Evolutionary conservation across 805 yeast species (phyloP), one percentile per base, ranked within the genome.

Genomic region (Candida jianshihensis): DNA sequence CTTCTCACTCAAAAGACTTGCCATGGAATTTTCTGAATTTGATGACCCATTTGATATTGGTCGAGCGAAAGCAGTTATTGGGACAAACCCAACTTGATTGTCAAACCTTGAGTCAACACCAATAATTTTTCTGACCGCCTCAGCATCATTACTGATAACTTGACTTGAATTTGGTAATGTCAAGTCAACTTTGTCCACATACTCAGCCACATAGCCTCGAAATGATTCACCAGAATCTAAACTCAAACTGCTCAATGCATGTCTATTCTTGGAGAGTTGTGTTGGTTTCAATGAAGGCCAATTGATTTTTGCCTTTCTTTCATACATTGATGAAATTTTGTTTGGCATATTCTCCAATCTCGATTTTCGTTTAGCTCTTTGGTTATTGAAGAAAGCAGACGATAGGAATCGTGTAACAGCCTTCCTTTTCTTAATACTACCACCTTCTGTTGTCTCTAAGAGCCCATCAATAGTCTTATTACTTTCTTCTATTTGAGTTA

Each of bases 151-250:
- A 4, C 41, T 30, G 1, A 30, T 5, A 9, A 34, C 14, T 20
- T 40, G 42, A 11, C 31, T 25, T 3, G 39, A 29, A 1, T 25
- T 34, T 3, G 47, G 46, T 5, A 43, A 11, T 14, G 28, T 25
- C 18, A 46, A 39, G 12, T 43, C 52, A 12, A 28, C 38, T 1
- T 26, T 20, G 1, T 28, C 14, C 1, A 44, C 37, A 29, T 46
- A 43, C 2, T 41, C 45, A 8, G 45, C 49, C 2, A 49, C 53
- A 29, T 24, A 42, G 2, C 44, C 49, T 20, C 40, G 25, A 5
- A 53, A 33, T 4, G 57, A 51, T 14, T 39, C 44, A 10, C 57
- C 57, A 16, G 57, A 53, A 8, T 51, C 49, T 30, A 46, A 24
- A 24, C 43, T 46, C 11, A 48, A 41, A 7, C 33, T 6, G 13